Percentiles rank a stretch among this genome's conserved stretches.
Evolutionary conservation across 106 monocot genomes (phyloP).

Genomic region (Dendrobium officinale): DNA sequence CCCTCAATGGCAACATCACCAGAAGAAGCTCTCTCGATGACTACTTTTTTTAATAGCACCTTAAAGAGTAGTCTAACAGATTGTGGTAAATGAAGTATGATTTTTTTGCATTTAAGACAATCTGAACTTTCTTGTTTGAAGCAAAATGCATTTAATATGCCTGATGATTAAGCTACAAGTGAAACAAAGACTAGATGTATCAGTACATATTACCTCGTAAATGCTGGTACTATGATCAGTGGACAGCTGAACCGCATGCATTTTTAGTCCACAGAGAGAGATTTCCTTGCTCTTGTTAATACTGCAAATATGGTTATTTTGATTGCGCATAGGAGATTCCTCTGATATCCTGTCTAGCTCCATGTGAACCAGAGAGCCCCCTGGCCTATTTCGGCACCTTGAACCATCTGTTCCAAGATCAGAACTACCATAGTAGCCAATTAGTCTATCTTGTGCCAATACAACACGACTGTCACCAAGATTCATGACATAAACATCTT

Average conservation of each 20-base stretch:
- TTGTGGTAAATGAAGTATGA: too few species aligned
- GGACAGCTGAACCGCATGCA: conserved; percentile 79
- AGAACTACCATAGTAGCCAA: conserved; percentile 21
- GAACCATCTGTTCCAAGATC: conserved; percentile 30
- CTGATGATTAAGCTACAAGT: neutral
- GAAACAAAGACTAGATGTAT: neutral
- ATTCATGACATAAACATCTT: conserved; percentile 98
- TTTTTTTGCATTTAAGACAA: neutral
- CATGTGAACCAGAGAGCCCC: conserved; percentile 66
- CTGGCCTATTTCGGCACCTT: conserved; percentile 46
- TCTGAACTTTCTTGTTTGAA: neutral
- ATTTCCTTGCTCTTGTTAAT: conserved; percentile 67
- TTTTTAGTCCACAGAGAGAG: conserved; percentile 57
- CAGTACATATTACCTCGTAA: conserved; percentile 52
- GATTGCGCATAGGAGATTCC: conserved; percentile 88
- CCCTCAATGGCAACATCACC: too few species aligned
- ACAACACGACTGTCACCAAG: conserved; percentile 92
- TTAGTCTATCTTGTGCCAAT: conserved; percentile 74
- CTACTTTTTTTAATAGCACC: too few species aligned
- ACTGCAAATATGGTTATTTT: conserved; percentile 34
- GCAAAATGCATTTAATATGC: neutral
- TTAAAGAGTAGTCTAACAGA: too few species aligned
- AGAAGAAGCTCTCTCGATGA: too few species aligned
- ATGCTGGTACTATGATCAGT: conserved; percentile 81
- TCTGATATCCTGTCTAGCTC: conserved; percentile 94